Evolutionary conservation across 768 basidiomycete species (phyloP), one percentile per base, ranked within the genome.

Genomic region (Phylloporus rhodoxanthus): DNA sequence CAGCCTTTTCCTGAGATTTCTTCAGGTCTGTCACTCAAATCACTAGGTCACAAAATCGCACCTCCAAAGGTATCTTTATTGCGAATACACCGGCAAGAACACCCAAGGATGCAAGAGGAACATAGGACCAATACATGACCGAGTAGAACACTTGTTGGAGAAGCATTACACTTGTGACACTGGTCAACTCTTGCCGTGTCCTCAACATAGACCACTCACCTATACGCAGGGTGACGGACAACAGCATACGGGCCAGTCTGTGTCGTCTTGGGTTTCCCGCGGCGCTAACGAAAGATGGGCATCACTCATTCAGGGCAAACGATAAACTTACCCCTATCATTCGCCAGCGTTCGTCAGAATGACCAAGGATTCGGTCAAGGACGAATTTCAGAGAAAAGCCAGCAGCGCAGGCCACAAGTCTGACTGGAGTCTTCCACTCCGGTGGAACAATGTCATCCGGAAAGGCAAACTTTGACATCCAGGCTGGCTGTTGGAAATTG

Each of bases 141-240:
- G 65, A 58, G 45, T 58, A 56, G 39, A 58, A 19, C 20, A 41
- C 32, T 46, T 64, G 56, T 45, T 70, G 60, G 3, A 58, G 47
- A 17, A 70, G 53, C 49, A 62, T 53, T n/a, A 51, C 43, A 29
- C 61, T 62, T 43, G 44, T 21, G 14, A n/a, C 7, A 2, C 4
- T 4, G 25, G 30, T 63, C 36, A 55, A 30, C 9, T 8, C 28
- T 23, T 19, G 42, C 14, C 14, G 0, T 4, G 9, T 36, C 13
- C 7, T 48, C 28, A 7, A 40, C 6, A 25, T 1, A 21, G 4
- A 45, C 25, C 33, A 57, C 66, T 47, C 48, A 70, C 69, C 57
- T 60, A 48, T 72, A 72, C 11, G 50, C 46, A 3, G 71, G 71
- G 44, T 72, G 72, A 32, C 72, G 71, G 29, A 72, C 64, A 25